Evolutionary conservation across 345 rosid genomes (phyloP).

Genomic region (Streptanthus diversifolius): DNA sequence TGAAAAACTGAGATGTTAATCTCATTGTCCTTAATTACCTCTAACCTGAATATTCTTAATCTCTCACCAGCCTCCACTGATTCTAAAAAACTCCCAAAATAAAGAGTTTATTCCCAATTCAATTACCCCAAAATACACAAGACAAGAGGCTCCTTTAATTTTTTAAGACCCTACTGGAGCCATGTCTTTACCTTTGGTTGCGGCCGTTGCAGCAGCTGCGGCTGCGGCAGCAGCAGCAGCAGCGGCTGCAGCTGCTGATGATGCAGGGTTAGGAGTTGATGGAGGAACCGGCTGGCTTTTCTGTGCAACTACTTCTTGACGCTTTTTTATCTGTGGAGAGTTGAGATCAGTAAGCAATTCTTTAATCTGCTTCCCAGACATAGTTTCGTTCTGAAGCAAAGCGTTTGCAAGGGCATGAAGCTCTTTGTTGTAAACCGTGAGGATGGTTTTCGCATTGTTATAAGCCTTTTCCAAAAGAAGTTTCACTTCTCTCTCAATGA

Average conservation of each 20-base stretch:
- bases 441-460: conserved; percentile 78
- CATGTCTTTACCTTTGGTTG: conserved; percentile 71
- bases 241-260: conserved; percentile 67
- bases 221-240: conserved; percentile 57
- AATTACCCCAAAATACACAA: conserved; percentile 30
- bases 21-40: conserved; percentile 18
- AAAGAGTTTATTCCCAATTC: conserved; percentile 26
- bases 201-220: conserved; percentile 59
- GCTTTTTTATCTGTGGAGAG: conserved; percentile 53
- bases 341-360: conserved; percentile 62
- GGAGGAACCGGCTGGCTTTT: conserved; percentile 70
- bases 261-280: conserved; percentile 64
- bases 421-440: conserved; percentile 70
- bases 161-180: conserved; percentile 79
- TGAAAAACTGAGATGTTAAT: conserved; percentile 13
- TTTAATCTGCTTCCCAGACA: conserved; percentile 75
- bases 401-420: conserved; percentile 80
- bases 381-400: conserved; percentile 75
- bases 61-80: conserved; percentile 21
- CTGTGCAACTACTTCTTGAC: conserved; percentile 49
- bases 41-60: conserved; percentile 11
- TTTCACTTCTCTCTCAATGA: conserved; percentile 84
- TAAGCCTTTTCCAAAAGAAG: conserved; percentile 69
- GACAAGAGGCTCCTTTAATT: conserved; percentile 22
- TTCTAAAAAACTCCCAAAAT: conserved; percentile 21